These are phyloP conservation scores for Lecanosticta acicola DNA, from an alignment of 2,329 filamentous ascomycete species.

Conservation along the genomic window DNA sequence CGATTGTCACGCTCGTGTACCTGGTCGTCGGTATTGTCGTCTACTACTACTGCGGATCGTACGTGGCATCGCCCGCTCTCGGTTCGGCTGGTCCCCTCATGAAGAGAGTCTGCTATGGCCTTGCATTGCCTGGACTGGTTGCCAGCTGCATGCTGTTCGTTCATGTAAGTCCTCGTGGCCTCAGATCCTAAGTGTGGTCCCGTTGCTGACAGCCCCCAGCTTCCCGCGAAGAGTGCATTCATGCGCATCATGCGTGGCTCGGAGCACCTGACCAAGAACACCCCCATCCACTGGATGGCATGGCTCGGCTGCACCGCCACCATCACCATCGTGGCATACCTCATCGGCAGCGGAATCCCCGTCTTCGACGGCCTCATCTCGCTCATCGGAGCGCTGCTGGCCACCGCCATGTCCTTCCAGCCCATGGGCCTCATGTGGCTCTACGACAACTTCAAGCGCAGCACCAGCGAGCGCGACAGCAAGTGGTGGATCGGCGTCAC, in stretches of 20 bases:
- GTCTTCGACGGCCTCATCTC: constrained; percentile 25
- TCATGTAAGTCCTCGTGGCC: constrained; percentile 6
- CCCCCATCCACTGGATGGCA: constrained; percentile 22
- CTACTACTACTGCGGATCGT: constrained; percentile 45
- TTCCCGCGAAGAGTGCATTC: constrained; percentile 28
- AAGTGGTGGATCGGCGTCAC: constrained; percentile 10
- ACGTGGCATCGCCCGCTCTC: constrained; percentile 44
- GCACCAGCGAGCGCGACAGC: constrained; percentile 6
- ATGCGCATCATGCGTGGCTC: constrained; percentile 25
- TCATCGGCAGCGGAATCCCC: constrained; percentile 24
- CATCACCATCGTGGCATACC: constrained; percentile 21
- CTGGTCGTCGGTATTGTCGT: constrained; percentile 38
- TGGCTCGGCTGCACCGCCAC: constrained; percentile 20
- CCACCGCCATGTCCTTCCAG: constrained; percentile 24
- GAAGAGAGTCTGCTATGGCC: constrained; percentile 45
- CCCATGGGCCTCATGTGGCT: constrained; percentile 41
- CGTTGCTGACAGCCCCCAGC: constrained; percentile 4
- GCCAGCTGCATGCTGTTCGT: constrained; percentile 29
- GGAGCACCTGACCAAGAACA: constrained; percentile 21
- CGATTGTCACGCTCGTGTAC: constrained; percentile 28
- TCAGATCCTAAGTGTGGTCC: background rate
- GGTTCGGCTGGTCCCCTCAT: constrained; percentile 41
- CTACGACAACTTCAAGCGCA: constrained; percentile 37
- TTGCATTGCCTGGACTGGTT: constrained; percentile 25
- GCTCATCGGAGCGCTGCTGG: constrained; percentile 23